These are phyloP conservation scores for Crithidia expoeki DNA, from an alignment of 208 protist genomes.

Conservation along the genomic window DNA sequence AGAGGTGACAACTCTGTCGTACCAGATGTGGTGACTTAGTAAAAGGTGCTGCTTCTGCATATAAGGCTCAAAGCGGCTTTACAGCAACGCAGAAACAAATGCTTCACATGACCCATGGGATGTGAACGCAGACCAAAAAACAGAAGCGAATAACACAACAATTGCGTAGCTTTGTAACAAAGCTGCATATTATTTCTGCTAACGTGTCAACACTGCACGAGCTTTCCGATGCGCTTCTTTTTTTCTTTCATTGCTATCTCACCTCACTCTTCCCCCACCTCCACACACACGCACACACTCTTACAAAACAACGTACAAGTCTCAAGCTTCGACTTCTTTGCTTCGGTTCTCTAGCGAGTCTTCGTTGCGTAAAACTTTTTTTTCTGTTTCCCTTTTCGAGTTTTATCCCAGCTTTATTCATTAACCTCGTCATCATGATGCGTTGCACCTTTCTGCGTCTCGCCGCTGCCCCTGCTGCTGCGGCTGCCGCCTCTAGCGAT, in stretches of 20 bases:
- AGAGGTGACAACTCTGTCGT: too few species aligned
- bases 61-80: too few species aligned
- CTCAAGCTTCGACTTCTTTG: neutral
- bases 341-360: neutral
- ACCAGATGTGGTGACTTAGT: too few species aligned
- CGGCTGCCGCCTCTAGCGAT: conserved; percentile 39
- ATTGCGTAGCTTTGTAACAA: too few species aligned
- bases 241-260: neutral
- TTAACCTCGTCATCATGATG: conserved; percentile 43
- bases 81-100: too few species aligned
- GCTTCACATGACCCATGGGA: too few species aligned
- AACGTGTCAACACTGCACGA: too few species aligned
- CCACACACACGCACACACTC: conserved; percentile 11
- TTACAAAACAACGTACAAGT: too few species aligned
- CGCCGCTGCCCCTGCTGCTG: conserved; percentile 32
- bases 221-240: neutral
- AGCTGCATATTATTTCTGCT: neutral
- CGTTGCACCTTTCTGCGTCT: conserved; percentile 47
- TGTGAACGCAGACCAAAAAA: too few species aligned
- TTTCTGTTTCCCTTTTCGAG: neutral
- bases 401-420: neutral
- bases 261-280: conserved; percentile 2
- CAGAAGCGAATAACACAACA: too few species aligned
- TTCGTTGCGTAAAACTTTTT: conserved; percentile 4
- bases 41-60: too few species aligned